Evolutionary conservation across 208 protist genomes (phyloP).

Genomic region (Naegleria gruberi): DNA sequence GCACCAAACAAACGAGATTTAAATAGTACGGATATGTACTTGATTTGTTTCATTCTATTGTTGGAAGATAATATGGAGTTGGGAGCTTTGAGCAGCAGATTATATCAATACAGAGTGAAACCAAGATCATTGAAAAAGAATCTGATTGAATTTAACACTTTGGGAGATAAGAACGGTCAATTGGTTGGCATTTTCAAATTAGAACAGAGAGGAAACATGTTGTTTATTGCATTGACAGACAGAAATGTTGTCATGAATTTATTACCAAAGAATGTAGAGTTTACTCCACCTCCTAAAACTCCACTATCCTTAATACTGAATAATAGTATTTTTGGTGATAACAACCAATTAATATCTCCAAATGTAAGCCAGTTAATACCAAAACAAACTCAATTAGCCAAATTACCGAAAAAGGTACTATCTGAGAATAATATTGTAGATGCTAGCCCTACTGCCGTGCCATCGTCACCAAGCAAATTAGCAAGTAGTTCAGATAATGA

Average conservation of each 20-base stretch:
- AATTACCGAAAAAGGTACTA: not conserved
- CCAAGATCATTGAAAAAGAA: not conserved
- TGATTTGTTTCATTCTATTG: not conserved
- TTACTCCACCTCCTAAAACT: not conserved
- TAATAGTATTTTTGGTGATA: not conserved
- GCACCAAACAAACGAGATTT: not conserved
- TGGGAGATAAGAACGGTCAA: not conserved
- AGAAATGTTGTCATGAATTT: not conserved
- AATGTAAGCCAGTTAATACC: not conserved
- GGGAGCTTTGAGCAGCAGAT: not conserved
- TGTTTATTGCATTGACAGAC: not conserved
- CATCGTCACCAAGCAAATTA: not conserved
- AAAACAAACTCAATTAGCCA: not conserved
- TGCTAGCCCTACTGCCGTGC: not conserved
- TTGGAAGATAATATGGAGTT: not conserved
- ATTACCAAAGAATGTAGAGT: not conserved
- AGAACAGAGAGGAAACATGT: not conserved
- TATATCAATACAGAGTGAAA: not conserved
- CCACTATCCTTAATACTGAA: not conserved
- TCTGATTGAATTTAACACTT: not conserved
- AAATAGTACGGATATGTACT: not conserved
- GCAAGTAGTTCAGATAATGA: not conserved
- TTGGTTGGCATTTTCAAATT: not conserved
- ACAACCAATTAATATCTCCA: not conserved
- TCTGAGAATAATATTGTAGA: not conserved